phyloP scores from a whole-genome alignment of 768 basidiomycete species.

The Xanthoconium purpureum region DNA sequence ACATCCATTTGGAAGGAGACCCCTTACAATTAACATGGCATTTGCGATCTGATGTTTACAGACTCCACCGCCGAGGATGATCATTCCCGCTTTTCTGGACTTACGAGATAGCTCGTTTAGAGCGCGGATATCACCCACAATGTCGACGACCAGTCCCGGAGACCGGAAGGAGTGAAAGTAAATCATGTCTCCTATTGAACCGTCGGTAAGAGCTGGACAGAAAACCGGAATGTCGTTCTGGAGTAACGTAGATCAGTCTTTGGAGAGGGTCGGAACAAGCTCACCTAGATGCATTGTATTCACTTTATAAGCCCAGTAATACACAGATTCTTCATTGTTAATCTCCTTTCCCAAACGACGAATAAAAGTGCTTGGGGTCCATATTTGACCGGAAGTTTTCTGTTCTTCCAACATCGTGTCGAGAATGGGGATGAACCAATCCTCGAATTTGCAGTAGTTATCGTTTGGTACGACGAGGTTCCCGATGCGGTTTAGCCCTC shows the following conservation, averaged over 20 bases:
- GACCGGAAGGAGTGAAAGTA: slow-evolving; percentile 96
- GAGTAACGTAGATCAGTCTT: slow-evolving; percentile 25
- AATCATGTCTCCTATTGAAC: slow-evolving; percentile 98
- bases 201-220: slow-evolving; percentile 97
- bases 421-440: slow-evolving; percentile 96
- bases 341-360: slow-evolving; percentile 95
- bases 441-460: slow-evolving; percentile 99
- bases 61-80: slow-evolving; percentile 95
- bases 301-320: slow-evolving; percentile 99
- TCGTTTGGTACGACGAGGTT: slow-evolving; percentile 96
- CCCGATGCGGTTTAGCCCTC: slow-evolving; percentile 96
- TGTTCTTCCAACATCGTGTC: slow-evolving; percentile 91
- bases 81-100: slow-evolving; percentile 95
- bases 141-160: slow-evolving; percentile 84
- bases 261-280: slow-evolving; percentile 10
- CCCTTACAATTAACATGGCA: slow-evolving; percentile 91
- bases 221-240: slow-evolving; percentile 99
- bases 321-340: slow-evolving; percentile 93
- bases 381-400: slow-evolving; percentile 59
- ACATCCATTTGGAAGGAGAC: slow-evolving; percentile 1
- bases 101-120: slow-evolving; percentile 87
- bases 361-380: slow-evolving; percentile 96
- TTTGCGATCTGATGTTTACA: slow-evolving; percentile 99
- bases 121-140: slow-evolving; percentile 88
- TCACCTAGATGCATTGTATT: slow-evolving; percentile 33